Evolutionary conservation across 2,329 filamentous ascomycete genomes (phyloP).

Genomic region (Elsinoe australis): DNA sequence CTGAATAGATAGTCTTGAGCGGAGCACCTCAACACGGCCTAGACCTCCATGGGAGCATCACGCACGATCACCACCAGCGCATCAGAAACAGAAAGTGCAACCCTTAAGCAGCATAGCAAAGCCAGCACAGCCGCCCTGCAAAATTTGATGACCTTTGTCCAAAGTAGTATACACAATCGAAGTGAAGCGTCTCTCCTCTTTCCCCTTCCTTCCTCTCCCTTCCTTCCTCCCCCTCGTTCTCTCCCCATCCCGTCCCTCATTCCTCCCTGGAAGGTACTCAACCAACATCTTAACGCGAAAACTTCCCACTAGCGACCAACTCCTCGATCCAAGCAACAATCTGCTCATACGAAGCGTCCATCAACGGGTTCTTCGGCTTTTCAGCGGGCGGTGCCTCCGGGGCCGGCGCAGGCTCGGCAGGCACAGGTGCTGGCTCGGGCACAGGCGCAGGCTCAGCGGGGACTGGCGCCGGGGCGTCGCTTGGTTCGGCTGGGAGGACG

Average conservation of each 20-base stretch:
- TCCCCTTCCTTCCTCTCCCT: neutral
- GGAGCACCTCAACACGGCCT: too few species aligned
- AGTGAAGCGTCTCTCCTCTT: neutral
- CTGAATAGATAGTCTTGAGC: too few species aligned
- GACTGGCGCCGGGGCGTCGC: neutral
- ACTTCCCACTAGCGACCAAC: slow-evolving; percentile 12
- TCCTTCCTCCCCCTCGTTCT: neutral
- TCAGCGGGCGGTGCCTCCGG: too few species aligned
- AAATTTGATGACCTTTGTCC: too few species aligned
- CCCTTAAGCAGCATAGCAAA: too few species aligned
- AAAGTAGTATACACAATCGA: neutral
- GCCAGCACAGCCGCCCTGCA: too few species aligned
- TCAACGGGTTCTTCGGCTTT: neutral
- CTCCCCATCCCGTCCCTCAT: neutral
- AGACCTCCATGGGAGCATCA: too few species aligned
- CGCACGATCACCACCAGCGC: too few species aligned
- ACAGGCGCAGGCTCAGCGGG: neutral
- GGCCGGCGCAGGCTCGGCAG: too few species aligned
- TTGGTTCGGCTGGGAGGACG: too few species aligned
- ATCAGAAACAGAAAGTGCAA: too few species aligned
- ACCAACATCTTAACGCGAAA: neutral
- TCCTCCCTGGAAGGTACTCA: neutral
- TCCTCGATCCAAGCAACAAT: slow-evolving; percentile 5
- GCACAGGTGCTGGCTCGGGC: neutral
- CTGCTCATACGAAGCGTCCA: slow-evolving; percentile 1